Conservation (phyloP, 768 basidiomycete genomes). For the Punctularia strigosozonata region DNA sequence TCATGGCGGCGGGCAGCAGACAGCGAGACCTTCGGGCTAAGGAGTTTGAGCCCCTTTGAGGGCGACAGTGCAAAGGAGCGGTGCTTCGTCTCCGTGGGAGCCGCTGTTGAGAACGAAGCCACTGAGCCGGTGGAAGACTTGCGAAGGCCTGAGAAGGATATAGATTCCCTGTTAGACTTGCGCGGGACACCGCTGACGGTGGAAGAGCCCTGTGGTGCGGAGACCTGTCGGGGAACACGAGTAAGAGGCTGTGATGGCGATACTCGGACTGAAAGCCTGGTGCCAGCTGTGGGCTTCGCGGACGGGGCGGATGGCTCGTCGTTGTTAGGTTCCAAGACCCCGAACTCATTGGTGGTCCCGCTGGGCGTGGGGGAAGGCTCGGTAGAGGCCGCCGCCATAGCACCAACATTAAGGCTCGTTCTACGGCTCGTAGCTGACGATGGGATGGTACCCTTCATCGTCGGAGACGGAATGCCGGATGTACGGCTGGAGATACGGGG, state of each 20-base stretch:
- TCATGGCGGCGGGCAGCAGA: slow-evolving; percentile 45
- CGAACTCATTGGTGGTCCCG: slow-evolving; percentile 60
- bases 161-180: slow-evolving; percentile 67
- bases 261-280: slow-evolving; percentile 44
- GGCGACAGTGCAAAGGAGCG: slow-evolving; percentile 79
- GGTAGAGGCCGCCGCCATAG: slow-evolving; percentile 36
- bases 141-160: slow-evolving; percentile 65
- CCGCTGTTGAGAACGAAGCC: slow-evolving; percentile 49
- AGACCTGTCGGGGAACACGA: slow-evolving; percentile 55
- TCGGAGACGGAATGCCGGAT: slow-evolving; percentile 64
- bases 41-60: slow-evolving; percentile 70
- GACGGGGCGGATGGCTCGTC: too few relatives aligned
- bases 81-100: slow-evolving; percentile 36
- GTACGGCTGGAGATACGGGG: slow-evolving; percentile 84
- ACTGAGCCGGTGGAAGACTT: slow-evolving; percentile 79
- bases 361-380: slow-evolving; percentile 51
- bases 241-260: slow-evolving; percentile 48
- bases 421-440: too few relatives aligned
- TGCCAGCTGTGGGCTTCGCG: too few relatives aligned
- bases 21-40: slow-evolving; percentile 67
- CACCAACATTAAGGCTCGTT: slow-evolving; percentile 47
- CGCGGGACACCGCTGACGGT: slow-evolving; percentile 38
- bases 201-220: slow-evolving; percentile 27
- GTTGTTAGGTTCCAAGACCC: slow-evolving; percentile 44
- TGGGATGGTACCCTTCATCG: slow-evolving; percentile 38